These are phyloP conservation scores for Narthecium ossifragum DNA, from an alignment of 106 monocot species.

Conservation along the genomic window DNA sequence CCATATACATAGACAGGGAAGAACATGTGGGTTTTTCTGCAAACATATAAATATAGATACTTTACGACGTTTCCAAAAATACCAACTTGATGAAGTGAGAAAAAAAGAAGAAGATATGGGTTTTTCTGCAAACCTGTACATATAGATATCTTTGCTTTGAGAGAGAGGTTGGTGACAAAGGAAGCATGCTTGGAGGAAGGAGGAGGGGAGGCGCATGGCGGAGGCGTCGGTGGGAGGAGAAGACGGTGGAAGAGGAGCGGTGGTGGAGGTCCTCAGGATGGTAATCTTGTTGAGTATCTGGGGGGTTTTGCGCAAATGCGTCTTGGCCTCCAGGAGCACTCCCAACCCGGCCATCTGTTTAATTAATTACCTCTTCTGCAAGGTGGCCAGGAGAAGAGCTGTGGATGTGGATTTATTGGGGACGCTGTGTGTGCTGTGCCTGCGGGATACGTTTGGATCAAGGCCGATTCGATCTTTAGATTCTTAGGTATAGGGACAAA, in stretches of 20 bases:
- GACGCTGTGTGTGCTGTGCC: neutral
- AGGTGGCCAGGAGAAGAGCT: neutral
- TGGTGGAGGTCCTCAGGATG: neutral
- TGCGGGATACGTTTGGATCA: neutral
- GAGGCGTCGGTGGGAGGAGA: neutral
- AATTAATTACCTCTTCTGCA: neutral
- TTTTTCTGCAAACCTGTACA: conserved; percentile 38
- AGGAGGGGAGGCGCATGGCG: neutral
- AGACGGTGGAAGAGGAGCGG: neutral
- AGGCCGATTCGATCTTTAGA: too few relatives aligned
- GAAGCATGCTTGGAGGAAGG: conserved; percentile 35
- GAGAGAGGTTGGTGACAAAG: conserved; percentile 26
- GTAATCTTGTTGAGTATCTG: conserved; percentile 34
- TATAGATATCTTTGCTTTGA: conserved; percentile 32
- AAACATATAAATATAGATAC: neutral
- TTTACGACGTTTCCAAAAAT: neutral
- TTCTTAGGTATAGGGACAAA: too few relatives aligned
- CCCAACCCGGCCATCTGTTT: conserved; percentile 39
- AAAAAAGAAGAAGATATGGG: neutral
- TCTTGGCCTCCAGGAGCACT: conserved; percentile 25
- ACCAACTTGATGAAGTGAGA: neutral
- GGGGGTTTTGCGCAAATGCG: conserved; percentile 8
- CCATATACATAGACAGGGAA: neutral
- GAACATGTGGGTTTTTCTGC: neutral
- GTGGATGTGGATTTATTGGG: neutral